Evolutionary conservation across 352 stramenopile species (phyloP), one percentile per base, ranked within the genome.

Genomic region (Albugo candida): DNA sequence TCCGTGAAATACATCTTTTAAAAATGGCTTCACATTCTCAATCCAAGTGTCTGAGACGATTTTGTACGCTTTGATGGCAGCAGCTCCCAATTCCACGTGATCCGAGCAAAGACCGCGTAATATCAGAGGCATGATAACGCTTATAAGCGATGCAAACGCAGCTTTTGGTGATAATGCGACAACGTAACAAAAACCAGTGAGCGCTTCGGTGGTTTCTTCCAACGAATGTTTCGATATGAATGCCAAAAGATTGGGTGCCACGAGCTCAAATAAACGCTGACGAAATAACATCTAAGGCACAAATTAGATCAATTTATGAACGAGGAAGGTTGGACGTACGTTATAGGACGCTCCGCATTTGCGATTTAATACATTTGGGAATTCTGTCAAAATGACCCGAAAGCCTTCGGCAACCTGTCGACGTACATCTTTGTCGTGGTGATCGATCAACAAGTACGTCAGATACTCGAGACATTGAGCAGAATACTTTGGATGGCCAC

Each of bases 381-480:
- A 78, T 51, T 91, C 78, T 8, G 63, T 81, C 43, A 91, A 65
- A 21, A 91, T 59, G 41, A 87, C 49, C 48, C 83, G 70, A 43
- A 91, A 87, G 45, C 65, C 79, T 55, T 80, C 81, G 41, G 75
- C 74, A 47, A 88, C 78, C 40, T 82, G 61, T 60, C 83, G 75
- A 44, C 70, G 63, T 51, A 88, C 51, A 14, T 38, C 36, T 36
- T 63, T 18, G 24, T 31, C 24, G 24, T 3, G 8, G 8, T 31
- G 24, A 8, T 31, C 3, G 13, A 65, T 69, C 14, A 91, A 55
- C 45, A 88, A 84, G 19, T 55, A 52, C 56, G 73, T 86, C 34
- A 91, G 53, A 50, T 86, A 88, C 12, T 55, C 53, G 19, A 91
- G 52, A 48, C 76, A 85, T 45, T 65, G 52, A 2, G 78, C 64